phyloP scores from a whole-genome alignment of 73 alveolate species.

The Paramecium caudatum region DNA sequence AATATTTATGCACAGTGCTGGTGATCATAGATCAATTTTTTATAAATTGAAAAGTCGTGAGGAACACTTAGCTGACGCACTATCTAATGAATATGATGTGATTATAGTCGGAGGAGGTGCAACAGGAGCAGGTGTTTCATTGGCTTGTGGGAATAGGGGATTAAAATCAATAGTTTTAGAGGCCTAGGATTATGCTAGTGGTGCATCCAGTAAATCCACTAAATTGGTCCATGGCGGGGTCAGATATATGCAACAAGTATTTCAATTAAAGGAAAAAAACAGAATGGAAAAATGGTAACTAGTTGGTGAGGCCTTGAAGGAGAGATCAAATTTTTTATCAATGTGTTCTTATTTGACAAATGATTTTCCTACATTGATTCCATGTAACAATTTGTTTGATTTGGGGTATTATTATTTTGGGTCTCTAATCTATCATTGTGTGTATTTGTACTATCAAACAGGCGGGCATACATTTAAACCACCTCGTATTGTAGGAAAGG shows the following conservation, averaged over 20 bases:
- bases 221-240: slow-evolving; percentile 96
- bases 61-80: slow-evolving; percentile 42
- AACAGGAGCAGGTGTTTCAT: slow-evolving; percentile 93
- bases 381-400: slow-evolving; percentile 80
- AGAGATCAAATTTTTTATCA: slow-evolving; percentile 85
- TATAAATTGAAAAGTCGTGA: slow-evolving; percentile 38
- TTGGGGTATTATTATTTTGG: slow-evolving; percentile 87
- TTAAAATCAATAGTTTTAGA: slow-evolving; percentile 87
- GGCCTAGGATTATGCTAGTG: slow-evolving; percentile 88
- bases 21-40: neutral
- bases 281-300: slow-evolving; percentile 80
- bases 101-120: slow-evolving; percentile 85
- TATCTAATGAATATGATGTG: slow-evolving; percentile 72
- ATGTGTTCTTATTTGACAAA: slow-evolving; percentile 85
- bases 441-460: slow-evolving; percentile 66
- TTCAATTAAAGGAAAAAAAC: slow-evolving; percentile 80
- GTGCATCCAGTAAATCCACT: slow-evolving; percentile 91
- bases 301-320: slow-evolving; percentile 88
- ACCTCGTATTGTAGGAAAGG: slow-evolving; percentile 74
- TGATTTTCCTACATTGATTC: slow-evolving; percentile 82
- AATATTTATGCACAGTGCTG: neutral
- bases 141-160: slow-evolving; percentile 93
- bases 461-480: slow-evolving; percentile 53
- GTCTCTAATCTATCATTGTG: slow-evolving; percentile 80
- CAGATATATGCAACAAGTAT: slow-evolving; percentile 87